Conservation (phyloP, 306 rosid genomes). For the Medicago arabica region DNA sequence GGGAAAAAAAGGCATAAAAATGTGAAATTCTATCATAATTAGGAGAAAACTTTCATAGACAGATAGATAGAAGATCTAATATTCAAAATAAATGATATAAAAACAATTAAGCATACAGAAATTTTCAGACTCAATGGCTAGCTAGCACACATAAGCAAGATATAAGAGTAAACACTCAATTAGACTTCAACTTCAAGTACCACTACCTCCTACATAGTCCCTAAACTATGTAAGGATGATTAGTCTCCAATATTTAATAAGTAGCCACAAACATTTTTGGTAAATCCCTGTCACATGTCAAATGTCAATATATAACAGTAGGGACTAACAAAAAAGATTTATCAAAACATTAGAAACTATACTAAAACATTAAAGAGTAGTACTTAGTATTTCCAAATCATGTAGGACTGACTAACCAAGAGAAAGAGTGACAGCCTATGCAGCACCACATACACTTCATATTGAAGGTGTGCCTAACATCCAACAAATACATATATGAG, state of each 20-base stretch:
- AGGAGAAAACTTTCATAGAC: not conserved
- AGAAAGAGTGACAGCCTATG: not conserved
- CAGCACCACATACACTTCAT: not conserved
- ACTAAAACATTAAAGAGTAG: not conserved
- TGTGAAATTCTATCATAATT: not conserved
- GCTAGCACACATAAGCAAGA: not conserved
- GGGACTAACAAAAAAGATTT: not conserved
- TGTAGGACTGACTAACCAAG: not conserved
- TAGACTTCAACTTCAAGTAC: not conserved
- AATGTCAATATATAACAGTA: not conserved
- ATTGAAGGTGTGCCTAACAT: not conserved
- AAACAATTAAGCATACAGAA: not conserved
- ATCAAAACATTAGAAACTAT: not conserved
- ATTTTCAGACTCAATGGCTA: not conserved
- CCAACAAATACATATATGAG: too few relatives aligned
- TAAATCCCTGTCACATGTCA: not conserved
- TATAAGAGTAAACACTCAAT: not conserved
- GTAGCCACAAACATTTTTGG: not conserved
- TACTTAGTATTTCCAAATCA: not conserved
- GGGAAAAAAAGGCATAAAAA: not conserved
- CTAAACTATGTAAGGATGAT: not conserved
- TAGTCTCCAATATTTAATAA: not conserved
- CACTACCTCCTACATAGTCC: not conserved
- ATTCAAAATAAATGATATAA: not conserved
- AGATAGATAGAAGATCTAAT: slow-evolving; percentile 2